These are phyloP conservation scores for Cenococcum geophilum DNA, from an alignment of 495 filamentous ascomycete species.

Conservation along the genomic window DNA sequence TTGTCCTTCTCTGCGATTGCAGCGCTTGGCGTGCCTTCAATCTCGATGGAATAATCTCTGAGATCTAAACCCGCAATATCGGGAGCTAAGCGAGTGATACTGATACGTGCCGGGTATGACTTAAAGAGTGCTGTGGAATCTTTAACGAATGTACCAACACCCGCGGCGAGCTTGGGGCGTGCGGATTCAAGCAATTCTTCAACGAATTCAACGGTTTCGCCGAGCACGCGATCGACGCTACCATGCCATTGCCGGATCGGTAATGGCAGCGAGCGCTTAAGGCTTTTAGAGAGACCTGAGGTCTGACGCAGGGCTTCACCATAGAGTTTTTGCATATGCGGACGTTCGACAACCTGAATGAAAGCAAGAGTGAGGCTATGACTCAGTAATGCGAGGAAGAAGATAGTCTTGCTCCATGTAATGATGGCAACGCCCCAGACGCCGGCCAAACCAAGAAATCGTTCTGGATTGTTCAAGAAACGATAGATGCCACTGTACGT, in stretches of 20 bases:
- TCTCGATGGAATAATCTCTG: slow-evolving; percentile 69
- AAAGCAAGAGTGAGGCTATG: slow-evolving; percentile 81
- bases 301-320: slow-evolving; percentile 75
- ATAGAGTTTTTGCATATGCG: slow-evolving; percentile 98
- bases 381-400: slow-evolving; percentile 74
- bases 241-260: slow-evolving; percentile 69
- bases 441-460: slow-evolving; percentile 88
- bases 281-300: slow-evolving; percentile 83
- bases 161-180: slow-evolving; percentile 78
- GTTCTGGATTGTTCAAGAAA: slow-evolving; percentile 94
- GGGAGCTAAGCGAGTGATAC: slow-evolving; percentile 71
- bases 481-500: slow-evolving; percentile 97
- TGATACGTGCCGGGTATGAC: slow-evolving; percentile 82
- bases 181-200: slow-evolving; percentile 86
- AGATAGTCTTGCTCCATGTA: slow-evolving; percentile 76
- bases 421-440: slow-evolving; percentile 93
- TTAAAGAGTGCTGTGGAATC: slow-evolving; percentile 86
- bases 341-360: slow-evolving; percentile 89
- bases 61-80: slow-evolving; percentile 81
- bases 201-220: slow-evolving; percentile 76
- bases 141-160: slow-evolving; percentile 77
- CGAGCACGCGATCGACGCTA: slow-evolving; percentile 79
- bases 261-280: slow-evolving; percentile 82
- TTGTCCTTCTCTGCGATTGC: slow-evolving; percentile 44
- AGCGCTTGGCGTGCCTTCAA: slow-evolving; percentile 59